Base-by-base conservation (phyloP, 352 stramenopile genomes). In the Pythium catenulatum region DNA sequence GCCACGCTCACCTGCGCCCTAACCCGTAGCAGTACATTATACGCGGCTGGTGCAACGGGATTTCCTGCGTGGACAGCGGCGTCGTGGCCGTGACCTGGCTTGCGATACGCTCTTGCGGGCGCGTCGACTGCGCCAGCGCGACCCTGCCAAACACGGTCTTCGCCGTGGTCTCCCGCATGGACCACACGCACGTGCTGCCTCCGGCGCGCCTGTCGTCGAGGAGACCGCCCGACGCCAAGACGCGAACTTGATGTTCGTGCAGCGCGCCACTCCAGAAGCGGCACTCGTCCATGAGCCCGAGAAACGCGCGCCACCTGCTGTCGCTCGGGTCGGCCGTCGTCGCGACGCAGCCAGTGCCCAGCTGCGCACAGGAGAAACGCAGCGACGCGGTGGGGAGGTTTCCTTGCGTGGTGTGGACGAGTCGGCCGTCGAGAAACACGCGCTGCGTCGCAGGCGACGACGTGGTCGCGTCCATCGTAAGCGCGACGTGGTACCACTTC, bases 401-500 rank as follows among this genome's bases (percentile, higher is more conserved):
- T 39, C 70, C 50, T 2, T 39, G 1, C 7, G 23, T n/a, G 13
- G 37, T 56, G 17, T 68, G 34, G 9, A 63, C 50, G 19, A 79
- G 70, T n/a, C 54, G 4, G 15, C 50, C 50, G n/a, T 79, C 46
- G 23, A 79, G 19, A 37, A 68, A 79, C 36, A 79, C 70, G 25
- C 34, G 32, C 70, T 79, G 70, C 11, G 39, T 79, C 19, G 21
- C 90, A 90, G 2, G 43, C n/a, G n/a, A n/a, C n/a, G n/a, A n/a
- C n/a, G n/a, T n/a, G n/a, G n/a, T n/a, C n/a, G n/a, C n/a, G n/a
- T 88, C 83, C 59, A 93, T 95, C 17, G 89, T 93, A 1, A 95
- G 79, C 14, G 93, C 91, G 46, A 96, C 83, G 83, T 96, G 92
- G 74, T 96, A 96, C 92, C 92, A 96, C 30, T 94, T 91, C 50